A percentile compares a stretch with the other conserved stretches of the same genome.
These are phyloP conservation scores for Sporothrix schenckii DNA, from an alignment of 2,329 filamentous ascomycete species.

Conservation along the genomic window DNA sequence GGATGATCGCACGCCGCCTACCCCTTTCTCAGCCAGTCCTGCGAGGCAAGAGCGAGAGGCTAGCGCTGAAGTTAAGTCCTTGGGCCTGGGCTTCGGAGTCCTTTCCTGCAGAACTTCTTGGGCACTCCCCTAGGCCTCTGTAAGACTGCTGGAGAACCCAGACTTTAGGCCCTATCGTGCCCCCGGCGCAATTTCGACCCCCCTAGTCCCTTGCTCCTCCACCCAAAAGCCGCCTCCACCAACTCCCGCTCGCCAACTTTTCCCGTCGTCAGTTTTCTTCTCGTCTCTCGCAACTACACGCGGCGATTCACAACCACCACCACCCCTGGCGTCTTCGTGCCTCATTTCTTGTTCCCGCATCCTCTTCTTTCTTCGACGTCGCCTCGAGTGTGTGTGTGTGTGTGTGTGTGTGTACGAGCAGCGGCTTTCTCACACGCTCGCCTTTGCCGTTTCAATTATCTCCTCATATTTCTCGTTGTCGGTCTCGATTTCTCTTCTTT, in stretches of 20 bases:
- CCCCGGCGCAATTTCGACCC: slow-evolving; percentile 16
- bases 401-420: background rate
- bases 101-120: background rate
- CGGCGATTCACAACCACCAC: slow-evolving; percentile 18
- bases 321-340: slow-evolving; percentile 19
- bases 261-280: slow-evolving; percentile 13
- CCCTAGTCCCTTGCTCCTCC: slow-evolving; percentile 26
- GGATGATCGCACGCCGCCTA: background rate
- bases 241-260: slow-evolving; percentile 29
- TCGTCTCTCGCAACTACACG: slow-evolving; percentile 25
- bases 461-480: slow-evolving; percentile 1
- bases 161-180: background rate
- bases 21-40: background rate
- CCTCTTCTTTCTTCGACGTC: background rate
- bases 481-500: background rate
- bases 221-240: slow-evolving; percentile 24
- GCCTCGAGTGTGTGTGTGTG: slow-evolving; percentile 12
- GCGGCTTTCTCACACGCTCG: slow-evolving; percentile 1
- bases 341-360: background rate
- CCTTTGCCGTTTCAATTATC: background rate
- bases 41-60: background rate
- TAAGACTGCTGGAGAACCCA: background rate
- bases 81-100: background rate
- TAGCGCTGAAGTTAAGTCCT: slow-evolving; percentile 14
- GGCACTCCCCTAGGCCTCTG: background rate